Base-by-base conservation (phyloP, 139 green algal genomes). In the Penium margaritaceum region DNA sequence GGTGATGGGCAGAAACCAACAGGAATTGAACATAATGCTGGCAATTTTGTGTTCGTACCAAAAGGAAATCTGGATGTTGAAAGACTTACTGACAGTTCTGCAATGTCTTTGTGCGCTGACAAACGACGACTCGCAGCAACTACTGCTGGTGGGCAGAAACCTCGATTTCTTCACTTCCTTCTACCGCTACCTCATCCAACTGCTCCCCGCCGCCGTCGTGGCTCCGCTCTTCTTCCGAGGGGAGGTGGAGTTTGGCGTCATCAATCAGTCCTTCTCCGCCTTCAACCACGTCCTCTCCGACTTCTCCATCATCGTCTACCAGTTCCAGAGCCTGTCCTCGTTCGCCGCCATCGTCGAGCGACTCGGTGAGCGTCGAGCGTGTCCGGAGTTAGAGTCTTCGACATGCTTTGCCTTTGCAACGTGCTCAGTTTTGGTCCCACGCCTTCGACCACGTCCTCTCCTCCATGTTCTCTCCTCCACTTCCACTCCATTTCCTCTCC, bases 211-310 rank as follows among this genome's bases (percentile, higher is more conserved):
- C 27, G 94, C 92, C 3, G 94, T 98, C n/a, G 90, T 98, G 27
- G 91, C 93, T n/a, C 92, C 92, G 6, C 85, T 97, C 14, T 98
- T 88, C 86, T 98, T 98, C 84, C 65, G 81, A 24, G 91, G 92
- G 43, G 88, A 97, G 77, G 96, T 98, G 62, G 94, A 97, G 76
- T 97, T 98, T 87, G 94, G 94, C 9, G 94, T 98, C 27, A 91
- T 98, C 86, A 98, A 93, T 74, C 94, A 98, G 86, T 91, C 83
- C 75, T 85, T 87, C 17, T 90, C 83, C 1, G 93, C 94, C 0
- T 98, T 98, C 88, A 96, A 90, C 76, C 93, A 98, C 87, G 92
- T 98, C 62, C 80, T 98, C 2, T 81, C 75, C 29, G 94, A 98
- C 76, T 85, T 98, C 14, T 96, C 90, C 0, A 74, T 98, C 14